phyloP scores from a whole-genome alignment of 148 eudicot genomes.

The Rhododendron griersonianum region DNA sequence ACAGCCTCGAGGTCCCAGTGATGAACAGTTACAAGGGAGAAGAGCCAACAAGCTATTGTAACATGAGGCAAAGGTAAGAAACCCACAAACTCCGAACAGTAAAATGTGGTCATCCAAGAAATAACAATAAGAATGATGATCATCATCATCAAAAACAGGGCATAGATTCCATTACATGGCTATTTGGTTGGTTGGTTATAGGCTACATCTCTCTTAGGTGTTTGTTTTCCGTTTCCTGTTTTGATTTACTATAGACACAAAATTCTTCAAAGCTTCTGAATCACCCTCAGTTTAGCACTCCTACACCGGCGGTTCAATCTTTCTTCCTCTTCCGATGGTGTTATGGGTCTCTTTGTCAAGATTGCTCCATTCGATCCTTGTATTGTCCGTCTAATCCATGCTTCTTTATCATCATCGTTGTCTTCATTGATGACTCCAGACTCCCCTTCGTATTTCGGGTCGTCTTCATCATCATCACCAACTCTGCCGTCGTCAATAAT shows the following conservation, averaged over 20 bases:
- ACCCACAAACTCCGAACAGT: no score
- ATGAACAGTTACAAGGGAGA: no score
- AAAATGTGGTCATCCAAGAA: neutral
- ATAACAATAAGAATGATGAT: neutral
- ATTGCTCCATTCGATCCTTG: constrained; percentile 54
- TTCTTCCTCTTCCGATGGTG: constrained; percentile 77
- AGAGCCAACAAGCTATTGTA: no score
- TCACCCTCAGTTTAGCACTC: constrained; percentile 92
- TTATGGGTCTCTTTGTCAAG: constrained; percentile 87
- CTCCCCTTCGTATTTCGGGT: constrained; percentile 3
- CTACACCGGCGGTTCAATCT: constrained; percentile 68
- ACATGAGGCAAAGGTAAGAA: no score
- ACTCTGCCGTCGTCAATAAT: constrained; percentile 31
- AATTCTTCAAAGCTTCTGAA: constrained; percentile 50
- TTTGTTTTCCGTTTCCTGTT: neutral
- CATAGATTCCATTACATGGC: neutral
- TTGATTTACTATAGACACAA: neutral
- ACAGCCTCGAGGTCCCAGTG: no score
- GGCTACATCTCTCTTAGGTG: neutral
- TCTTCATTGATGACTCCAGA: constrained; percentile 4
- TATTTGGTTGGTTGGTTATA: neutral
- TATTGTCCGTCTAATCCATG: constrained; percentile 68
- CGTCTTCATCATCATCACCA: constrained; percentile 12
- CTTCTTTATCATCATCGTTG: constrained; percentile 31
- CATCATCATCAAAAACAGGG: neutral